phyloP scores from a whole-genome alignment of 495 filamentous ascomycete species.

The Neurospora hispaniola region DNA sequence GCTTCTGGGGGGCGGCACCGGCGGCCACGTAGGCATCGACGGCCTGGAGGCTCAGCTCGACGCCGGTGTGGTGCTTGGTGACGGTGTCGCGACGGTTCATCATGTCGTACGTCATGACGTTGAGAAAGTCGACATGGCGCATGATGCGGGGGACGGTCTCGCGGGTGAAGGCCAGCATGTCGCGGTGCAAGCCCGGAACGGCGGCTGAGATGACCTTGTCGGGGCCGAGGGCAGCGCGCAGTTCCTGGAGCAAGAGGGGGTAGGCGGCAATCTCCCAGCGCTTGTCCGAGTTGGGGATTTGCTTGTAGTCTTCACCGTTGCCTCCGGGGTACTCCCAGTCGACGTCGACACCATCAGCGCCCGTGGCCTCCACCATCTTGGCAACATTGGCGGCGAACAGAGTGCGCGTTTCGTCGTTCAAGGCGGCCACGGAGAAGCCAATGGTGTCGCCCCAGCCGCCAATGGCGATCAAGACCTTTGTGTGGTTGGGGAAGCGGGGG shows the following conservation, averaged over 20 bases:
- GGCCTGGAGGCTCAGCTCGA: slow-evolving; percentile 42
- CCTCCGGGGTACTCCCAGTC: slow-evolving; percentile 80
- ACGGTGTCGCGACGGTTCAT: slow-evolving; percentile 64
- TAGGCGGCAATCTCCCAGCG: slow-evolving; percentile 54
- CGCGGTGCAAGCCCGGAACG: slow-evolving; percentile 53
- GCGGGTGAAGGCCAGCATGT: slow-evolving; percentile 66
- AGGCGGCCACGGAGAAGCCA: slow-evolving; percentile 51
- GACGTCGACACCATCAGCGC: slow-evolving; percentile 59
- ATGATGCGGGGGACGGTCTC: slow-evolving; percentile 52
- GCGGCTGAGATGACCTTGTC: slow-evolving; percentile 58
- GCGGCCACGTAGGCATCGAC: slow-evolving; percentile 50
- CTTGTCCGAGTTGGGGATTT: slow-evolving; percentile 50
- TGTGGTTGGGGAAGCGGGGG: slow-evolving; percentile 44
- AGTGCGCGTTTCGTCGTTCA: slow-evolving; percentile 38
- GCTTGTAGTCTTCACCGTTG: slow-evolving; percentile 67
- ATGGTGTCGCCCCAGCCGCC: slow-evolving; percentile 63
- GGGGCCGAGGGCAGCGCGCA: slow-evolving; percentile 49
- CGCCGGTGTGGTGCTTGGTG: slow-evolving; percentile 56
- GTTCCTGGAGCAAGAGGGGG: slow-evolving; percentile 47
- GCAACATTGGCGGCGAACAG: slow-evolving; percentile 56
- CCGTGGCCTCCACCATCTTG: slow-evolving; percentile 48
- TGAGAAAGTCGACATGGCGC: slow-evolving; percentile 58
- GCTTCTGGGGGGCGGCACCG: slow-evolving; percentile 43
- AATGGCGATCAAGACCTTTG: slow-evolving; percentile 59
- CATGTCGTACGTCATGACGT: slow-evolving; percentile 73